Evolutionary conservation across 192 early-diverging fungal species (phyloP).

Genomic region (Obelidium mucronatum): DNA sequence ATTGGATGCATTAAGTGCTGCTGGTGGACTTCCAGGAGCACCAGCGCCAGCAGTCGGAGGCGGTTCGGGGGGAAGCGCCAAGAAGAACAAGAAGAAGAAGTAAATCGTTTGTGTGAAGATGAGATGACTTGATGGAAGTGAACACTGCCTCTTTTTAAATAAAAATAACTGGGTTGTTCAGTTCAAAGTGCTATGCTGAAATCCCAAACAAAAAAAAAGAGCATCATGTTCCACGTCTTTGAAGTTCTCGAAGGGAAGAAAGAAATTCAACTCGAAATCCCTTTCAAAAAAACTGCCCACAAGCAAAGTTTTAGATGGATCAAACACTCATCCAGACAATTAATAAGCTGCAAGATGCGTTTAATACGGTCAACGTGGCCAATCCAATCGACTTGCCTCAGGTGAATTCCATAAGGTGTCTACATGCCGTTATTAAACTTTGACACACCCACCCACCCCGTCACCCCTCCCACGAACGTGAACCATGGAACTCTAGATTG

Average conservation of each 20-base stretch:
- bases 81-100: constrained; percentile 35
- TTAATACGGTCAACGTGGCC: constrained; percentile 57
- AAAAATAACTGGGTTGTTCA: not conserved
- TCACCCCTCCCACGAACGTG: not conserved
- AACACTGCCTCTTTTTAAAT: not conserved
- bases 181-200: not conserved
- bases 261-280: not conserved
- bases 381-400: constrained; percentile 69
- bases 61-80: constrained; percentile 2
- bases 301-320: constrained; percentile 23
- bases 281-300: too few relatives aligned
- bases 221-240: not conserved
- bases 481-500: constrained; percentile 52
- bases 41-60: not conserved
- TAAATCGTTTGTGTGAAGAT: not conserved
- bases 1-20: not conserved
- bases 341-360: constrained; percentile 62
- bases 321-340: constrained; percentile 34
- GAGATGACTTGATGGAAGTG: not conserved
- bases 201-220: not conserved
- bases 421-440: not conserved
- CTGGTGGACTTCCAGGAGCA: not conserved
- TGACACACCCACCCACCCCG: not conserved
- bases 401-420: constrained; percentile 30
- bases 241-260: not conserved